Evolutionary conservation across 2,329 filamentous ascomycete species (phyloP).

Genomic region (Sclerotiophoma versabilis): DNA sequence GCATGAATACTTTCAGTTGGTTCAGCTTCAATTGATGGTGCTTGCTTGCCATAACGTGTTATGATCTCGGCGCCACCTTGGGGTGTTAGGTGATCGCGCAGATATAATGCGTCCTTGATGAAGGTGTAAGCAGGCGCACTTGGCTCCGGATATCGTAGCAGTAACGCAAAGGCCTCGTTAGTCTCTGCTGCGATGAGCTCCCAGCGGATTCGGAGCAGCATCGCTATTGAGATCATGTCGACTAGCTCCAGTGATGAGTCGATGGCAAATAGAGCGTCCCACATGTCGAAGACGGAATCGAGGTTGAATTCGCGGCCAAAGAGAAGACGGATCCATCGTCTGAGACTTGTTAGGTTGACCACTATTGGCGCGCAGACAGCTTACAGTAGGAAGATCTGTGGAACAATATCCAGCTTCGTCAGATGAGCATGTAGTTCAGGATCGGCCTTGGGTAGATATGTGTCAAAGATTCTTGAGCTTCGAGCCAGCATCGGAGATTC

Average conservation of each 20-base stretch:
- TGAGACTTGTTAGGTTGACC: constrained; percentile 47
- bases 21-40: constrained; percentile 40
- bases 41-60: constrained; percentile 69
- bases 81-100: constrained; percentile 69
- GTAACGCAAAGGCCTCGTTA: constrained; percentile 78
- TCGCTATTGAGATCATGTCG: constrained; percentile 90
- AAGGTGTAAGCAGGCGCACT: constrained; percentile 77
- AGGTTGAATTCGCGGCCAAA: constrained; percentile 95
- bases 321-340: constrained; percentile 90
- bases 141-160: constrained; percentile 80
- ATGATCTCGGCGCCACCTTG: constrained; percentile 71
- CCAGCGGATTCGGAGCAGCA: constrained; percentile 93
- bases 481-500: constrained; percentile 80
- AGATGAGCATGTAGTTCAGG: constrained; percentile 84
- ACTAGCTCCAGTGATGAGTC: constrained; percentile 81
- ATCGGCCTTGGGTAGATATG: constrained; percentile 78
- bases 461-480: constrained; percentile 86
- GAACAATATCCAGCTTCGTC: constrained; percentile 84
- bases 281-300: constrained; percentile 80
- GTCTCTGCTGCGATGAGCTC: constrained; percentile 87
- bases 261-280: constrained; percentile 90
- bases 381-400: constrained; percentile 94
- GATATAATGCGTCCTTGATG: constrained; percentile 82
- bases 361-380: constrained; percentile 31
- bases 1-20: constrained; percentile 37